Evolutionary conservation across 2,329 filamentous ascomycete genomes (phyloP).

Genomic region (Clarireedia homoeocarpa): DNA sequence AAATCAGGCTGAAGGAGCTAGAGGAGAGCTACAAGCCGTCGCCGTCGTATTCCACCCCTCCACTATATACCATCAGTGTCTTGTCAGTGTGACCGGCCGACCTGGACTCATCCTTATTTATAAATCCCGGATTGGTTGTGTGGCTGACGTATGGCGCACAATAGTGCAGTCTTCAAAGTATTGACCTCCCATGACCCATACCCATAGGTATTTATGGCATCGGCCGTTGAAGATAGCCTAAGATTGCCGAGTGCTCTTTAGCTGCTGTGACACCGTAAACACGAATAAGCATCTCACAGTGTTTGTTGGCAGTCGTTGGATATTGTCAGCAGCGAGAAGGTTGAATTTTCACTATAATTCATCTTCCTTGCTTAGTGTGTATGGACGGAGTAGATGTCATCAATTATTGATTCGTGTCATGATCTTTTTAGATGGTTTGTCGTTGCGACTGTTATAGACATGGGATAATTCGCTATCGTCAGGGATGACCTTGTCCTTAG

Average conservation of each 20-base stretch:
- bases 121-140: background rate
- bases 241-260: background rate
- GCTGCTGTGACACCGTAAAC: background rate
- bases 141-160: constrained; percentile 8
- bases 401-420: background rate
- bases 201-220: background rate
- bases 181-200: constrained; percentile 5
- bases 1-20: background rate
- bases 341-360: background rate
- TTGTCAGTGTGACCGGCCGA: background rate
- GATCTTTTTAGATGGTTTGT: background rate
- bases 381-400: background rate
- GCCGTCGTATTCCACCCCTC: background rate
- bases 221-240: background rate
- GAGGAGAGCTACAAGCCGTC: background rate
- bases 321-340: no score
- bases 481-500: constrained; percentile 2
- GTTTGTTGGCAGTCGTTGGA: no score
- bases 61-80: background rate
- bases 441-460: background rate
- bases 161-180: constrained; percentile 12
- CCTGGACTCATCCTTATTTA: background rate
- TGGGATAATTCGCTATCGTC: constrained; percentile 12
- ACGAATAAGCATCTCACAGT: no score
- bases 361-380: background rate